Conservation (phyloP, 176 grass and related monocot genomes). For the Oryza meyeriana region DNA sequence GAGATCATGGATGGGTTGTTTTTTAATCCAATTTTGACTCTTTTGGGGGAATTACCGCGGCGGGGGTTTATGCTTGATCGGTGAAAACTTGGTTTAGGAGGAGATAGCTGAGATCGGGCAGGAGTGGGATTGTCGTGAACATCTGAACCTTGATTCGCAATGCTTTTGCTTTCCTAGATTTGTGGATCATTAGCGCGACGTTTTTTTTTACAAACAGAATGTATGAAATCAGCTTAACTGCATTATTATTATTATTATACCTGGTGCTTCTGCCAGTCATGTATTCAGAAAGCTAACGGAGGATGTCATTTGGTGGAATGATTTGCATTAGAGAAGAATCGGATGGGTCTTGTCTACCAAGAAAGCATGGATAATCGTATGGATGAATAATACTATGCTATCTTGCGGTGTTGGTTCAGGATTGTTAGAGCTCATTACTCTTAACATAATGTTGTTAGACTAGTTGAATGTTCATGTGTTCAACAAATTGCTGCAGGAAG, state of each 20-base stretch:
- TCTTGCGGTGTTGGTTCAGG: background rate
- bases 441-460: background rate
- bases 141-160: background rate
- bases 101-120: background rate
- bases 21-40: background rate
- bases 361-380: background rate
- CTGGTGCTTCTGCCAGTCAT: background rate
- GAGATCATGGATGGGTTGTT: background rate
- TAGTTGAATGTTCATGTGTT: background rate
- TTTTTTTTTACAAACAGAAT: background rate
- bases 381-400: background rate
- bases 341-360: background rate
- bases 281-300: background rate
- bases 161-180: background rate
- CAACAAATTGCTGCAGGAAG: conserved; percentile 58
- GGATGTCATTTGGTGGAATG: background rate
- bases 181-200: background rate
- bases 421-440: background rate
- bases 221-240: background rate
- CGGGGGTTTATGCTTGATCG: background rate
- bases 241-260: too few relatives aligned
- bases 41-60: background rate
- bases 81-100: background rate
- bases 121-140: background rate
- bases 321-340: background rate